Base-by-base conservation (phyloP, 495 filamentous ascomycete species). In the Hyaloscypha finlandica region DNA sequence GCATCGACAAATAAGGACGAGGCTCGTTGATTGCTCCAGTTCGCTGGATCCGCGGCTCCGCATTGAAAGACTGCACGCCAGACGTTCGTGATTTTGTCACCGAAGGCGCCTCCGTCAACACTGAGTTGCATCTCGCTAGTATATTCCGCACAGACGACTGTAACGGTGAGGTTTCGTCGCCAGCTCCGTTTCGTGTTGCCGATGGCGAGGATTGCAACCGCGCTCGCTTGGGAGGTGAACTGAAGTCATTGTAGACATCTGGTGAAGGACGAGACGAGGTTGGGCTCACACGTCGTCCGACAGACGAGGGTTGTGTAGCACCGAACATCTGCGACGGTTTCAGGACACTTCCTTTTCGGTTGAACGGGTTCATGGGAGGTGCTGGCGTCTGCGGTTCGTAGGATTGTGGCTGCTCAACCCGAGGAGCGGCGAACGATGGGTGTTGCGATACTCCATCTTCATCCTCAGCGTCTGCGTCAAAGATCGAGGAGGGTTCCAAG, bases 351-450 rank as follows among this genome's bases (percentile, higher is more conserved):
- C 71, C 71, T 56, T 66, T 69, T 11, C 64, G 20, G 6, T 14
- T 54, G 54, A 71, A 71, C 8, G 69, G 69, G 42, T 71, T 71
- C n/a, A 71, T 29, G 0, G 62, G 45, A 20, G 64, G 63, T 11
- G 71, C 71, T 20, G 71, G 71, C 6, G 71, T 73, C 54, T 69
- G 39, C 39, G 71, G 71, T 22, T 71, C 69, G 29, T 69, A 69
- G 14, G 42, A 53, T 14, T 35, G 31, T 20, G 30, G 22, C 1
- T 25, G 16, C 22, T 59, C 45, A 6, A 56, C 19, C 22, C 12
- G 53, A 22, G 66, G 64, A 29, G 53, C 48, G 55, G 60, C 31
- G 30, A 52, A 68, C 3, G 68, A 64, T 20, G 62, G 59, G 57
- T 73, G 68, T 48, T 68, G 65, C 9, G 62, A 68, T 22, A 35